Evolutionary conservation across 495 filamentous ascomycete species (phyloP), one percentile per base, ranked within the genome.

Genomic region (Aspergillus cristatus): DNA sequence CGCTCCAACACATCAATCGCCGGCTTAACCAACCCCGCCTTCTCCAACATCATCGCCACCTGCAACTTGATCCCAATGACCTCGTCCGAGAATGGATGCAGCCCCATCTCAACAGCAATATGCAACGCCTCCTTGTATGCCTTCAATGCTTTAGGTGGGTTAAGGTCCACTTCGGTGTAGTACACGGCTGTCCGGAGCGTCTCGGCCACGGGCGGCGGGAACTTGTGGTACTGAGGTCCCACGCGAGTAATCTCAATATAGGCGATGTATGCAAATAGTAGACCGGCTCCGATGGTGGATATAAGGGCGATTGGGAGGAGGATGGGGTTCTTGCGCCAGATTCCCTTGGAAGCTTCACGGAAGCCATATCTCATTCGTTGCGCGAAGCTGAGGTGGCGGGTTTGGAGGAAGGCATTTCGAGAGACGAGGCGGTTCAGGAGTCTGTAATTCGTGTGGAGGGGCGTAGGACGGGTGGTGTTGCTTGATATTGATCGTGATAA

Each of bases 21-120:
- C 40, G 76, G 75, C 30, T 72, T 64, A 38, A 73, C 74, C 40
- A 79, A 60, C 14, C 78, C 70, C 3, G 80, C 67, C 55, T 82
- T 80, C 64, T 95, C 85, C 45, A 93, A 64, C 66, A 93, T 75
- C 11, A 66, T 69, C 3, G 85, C 79, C 3, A 94, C 57, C 58
- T 86, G 78, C 20, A 95, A 75, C 62, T 85, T 91, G 14, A 99
- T 74, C 1, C 91, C 91, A 33, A 95, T 65, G 11, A 96, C 75
- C 50, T 95, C 91, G 41, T 94, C 83, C 2, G 81, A 84, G 48
- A 86, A 91, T 2, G 83, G 83, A 55, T 96, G 84, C 64, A 99
- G 78, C 0, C 76, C 74, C 29, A 81, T 46, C 50, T 89, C 77
- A 14, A 73, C 57, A 25, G 84, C 85, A 12, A 78, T 67, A 42